Evolutionary conservation across 257 asterid species (phyloP).

Genomic region (Agastache rugosa): DNA sequence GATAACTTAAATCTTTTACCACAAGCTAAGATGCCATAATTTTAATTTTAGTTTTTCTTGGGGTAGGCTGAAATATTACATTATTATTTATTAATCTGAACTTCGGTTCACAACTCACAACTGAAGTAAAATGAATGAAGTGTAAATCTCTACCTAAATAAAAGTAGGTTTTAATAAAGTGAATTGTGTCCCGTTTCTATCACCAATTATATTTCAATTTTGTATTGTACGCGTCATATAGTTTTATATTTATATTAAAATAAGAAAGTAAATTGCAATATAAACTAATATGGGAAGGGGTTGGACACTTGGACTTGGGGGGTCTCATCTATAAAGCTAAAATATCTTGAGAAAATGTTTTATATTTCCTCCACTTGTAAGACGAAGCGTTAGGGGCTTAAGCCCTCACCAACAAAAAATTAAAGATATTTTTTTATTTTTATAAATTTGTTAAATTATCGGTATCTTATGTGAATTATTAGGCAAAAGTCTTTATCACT

Average conservation of each 20-base stretch:
- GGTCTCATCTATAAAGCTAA: neutral
- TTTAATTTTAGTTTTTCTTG: neutral
- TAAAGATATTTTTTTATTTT: no score
- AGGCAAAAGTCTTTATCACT: no score
- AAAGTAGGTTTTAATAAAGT: neutral
- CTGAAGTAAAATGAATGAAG: neutral
- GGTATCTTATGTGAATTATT: no score
- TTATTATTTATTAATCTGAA: neutral
- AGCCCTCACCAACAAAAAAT: no score
- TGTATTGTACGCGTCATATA: neutral
- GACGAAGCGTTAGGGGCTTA: neutral
- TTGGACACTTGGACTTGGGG: no score
- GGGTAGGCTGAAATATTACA: neutral
- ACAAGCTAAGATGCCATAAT: conserved; percentile 30
- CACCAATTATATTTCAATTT: neutral
- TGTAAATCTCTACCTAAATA: neutral
- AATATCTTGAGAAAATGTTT: neutral
- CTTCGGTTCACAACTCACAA: neutral
- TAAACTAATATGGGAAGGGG: neutral
- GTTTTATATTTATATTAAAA: neutral
- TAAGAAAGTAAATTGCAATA: neutral
- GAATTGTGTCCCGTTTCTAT: neutral
- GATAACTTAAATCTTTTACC: conserved; percentile 40
- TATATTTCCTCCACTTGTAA: conserved; percentile 14
- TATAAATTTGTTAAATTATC: no score